Evolutionary conservation across 2,329 filamentous ascomycete species (phyloP), one percentile per base, ranked within the genome.

Genomic region (Conoideocrella luteorostrata): DNA sequence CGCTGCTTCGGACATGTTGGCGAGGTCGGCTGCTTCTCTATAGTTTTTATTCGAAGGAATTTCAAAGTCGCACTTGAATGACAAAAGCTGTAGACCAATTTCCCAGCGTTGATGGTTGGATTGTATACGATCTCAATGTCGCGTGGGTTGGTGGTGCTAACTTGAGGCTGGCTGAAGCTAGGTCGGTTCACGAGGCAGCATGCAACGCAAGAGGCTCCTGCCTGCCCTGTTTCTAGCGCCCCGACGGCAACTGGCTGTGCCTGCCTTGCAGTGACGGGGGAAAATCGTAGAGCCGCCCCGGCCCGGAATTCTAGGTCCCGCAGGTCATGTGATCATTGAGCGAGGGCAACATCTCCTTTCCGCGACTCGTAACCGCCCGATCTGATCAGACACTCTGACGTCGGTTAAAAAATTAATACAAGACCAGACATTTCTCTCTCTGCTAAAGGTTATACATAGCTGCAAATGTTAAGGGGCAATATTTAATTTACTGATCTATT

Each of bases 1-100:
- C 60, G 77, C 69, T 68, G 81, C 81, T 69, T 89, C 86, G 60
- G 89, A 86, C 89, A 95, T 95, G 63, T 44, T 63, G 55, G 47
- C 44, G 46, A 34, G 24, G 37, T 39, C 24, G 21, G 29, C 40
- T 17, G 28, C 33, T 39, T 38, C 28, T 43, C 13, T n/a, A n/a
- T n/a, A n/a, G n/a, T n/a, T n/a, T n/a, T n/a, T n/a, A n/a, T n/a
- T 39, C 17, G 17, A 11, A 22, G 22, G 15, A 17, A 23, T 3
- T 5, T 11, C 20, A 21, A 15, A 12, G 29, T 15, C 21, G 20
- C 7, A 17, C 11, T 28, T 11, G 17, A 26, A 20, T 28, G n/a
- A n/a, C n/a, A 23, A 15, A n/a, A 4, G 34, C 34, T 15, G 21
- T n/a, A 13, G 21, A 23, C 7, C 11, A 37, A 21, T 13, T 21